phyloP scores from a whole-genome alignment of 2,329 filamentous ascomycete genomes.

The Xylaria sp. region DNA sequence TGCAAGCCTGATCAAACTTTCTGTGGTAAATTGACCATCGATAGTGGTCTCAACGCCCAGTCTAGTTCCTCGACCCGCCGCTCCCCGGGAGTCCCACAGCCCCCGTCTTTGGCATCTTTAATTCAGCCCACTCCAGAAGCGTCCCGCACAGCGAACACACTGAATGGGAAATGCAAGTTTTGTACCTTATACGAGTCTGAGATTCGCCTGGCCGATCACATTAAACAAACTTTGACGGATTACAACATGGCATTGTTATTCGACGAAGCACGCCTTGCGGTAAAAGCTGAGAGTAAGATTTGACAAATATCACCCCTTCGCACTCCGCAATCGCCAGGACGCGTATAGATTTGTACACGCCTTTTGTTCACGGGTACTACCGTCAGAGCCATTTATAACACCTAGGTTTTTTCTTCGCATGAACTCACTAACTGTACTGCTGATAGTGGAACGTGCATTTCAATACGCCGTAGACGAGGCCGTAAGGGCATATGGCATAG shows the following conservation, averaged over 20 bases:
- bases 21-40: conserved; percentile 28
- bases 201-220: conserved; percentile 30
- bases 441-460: conserved; percentile 29
- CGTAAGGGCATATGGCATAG: conserved; percentile 25
- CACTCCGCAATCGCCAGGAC: background rate
- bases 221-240: conserved; percentile 30
- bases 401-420: background rate
- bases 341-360: background rate
- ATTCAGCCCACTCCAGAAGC: conserved; percentile 18
- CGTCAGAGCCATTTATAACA: background rate
- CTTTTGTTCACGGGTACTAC: background rate
- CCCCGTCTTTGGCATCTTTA: conserved; percentile 24
- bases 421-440: conserved; percentile 9
- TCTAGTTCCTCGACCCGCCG: conserved; percentile 17
- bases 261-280: conserved; percentile 23
- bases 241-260: conserved; percentile 32
- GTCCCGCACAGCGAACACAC: conserved; percentile 8
- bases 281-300: conserved; percentile 28
- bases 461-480: conserved; percentile 31
- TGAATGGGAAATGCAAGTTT: conserved; percentile 33
- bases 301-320: background rate
- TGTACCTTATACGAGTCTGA: conserved; percentile 29
- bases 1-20: conserved; percentile 22
- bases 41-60: conserved; percentile 6
- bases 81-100: conserved; percentile 14